Evolutionary conservation across 148 eudicot species (phyloP), one percentile per base, ranked within the genome.

Genomic region (Cornus suecica): DNA sequence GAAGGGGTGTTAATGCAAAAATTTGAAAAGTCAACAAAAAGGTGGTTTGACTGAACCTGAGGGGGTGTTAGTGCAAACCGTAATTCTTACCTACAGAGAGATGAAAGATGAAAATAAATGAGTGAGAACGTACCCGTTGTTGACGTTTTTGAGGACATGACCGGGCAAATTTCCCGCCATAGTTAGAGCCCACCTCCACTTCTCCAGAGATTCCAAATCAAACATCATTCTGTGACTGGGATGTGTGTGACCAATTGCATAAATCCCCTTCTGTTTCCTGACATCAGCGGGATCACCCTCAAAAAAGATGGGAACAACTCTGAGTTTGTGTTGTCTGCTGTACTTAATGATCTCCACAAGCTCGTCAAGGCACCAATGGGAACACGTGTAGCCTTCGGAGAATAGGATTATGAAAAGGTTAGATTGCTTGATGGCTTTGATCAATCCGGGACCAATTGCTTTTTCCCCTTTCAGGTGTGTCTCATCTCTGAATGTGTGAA

Each of bases 361-460:
- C 34, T 67, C 70, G 24, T 31, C 70, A 22, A 67, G 70, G 48
- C 70, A 67, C 70, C 70, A 67, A 8, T 5, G 22, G 1, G 70
- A 67, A 2, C 24, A 23, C 20, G 27, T 25, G 5, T 32, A 32
- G 37, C 7, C 7, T 32, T 32, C 32, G 0, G 70, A 67, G 26
- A 67, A 32, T 0, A 67, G 48, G 5, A 67, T 6, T 7, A 67
- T 10, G 7, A 51, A 68, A n/a, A 34, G 23, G 6, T 18, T 32
- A 10, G 71, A 68, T 3, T n/a, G 5, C 71, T 68, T 27, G 34
- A 68, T 37, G 7, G 71, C 71, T 37, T 68, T 37, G 15, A n/a
- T 8, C 41, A 68, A 51, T 34, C 11, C 52, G 8, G 28, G 0
- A 15, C 34, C 48, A 68, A 68, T 34, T 20, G 9, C 48, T 37